Evolutionary conservation across 176 grass and related monocot genomes (phyloP).

Genomic region (Olyra latifolia): DNA sequence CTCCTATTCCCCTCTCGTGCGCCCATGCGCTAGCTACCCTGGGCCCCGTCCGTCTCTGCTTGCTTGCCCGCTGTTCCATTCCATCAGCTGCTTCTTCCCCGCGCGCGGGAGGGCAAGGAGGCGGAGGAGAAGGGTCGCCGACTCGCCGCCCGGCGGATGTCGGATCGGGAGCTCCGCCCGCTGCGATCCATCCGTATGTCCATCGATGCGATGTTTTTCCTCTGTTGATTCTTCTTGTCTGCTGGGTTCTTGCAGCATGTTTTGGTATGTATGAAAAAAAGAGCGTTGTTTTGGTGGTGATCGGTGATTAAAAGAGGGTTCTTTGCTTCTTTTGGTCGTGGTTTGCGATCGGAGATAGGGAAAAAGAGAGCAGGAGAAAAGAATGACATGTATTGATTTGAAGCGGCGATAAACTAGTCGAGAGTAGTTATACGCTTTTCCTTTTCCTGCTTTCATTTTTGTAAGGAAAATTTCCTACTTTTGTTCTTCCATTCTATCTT

Average conservation of each 20-base stretch:
- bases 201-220: not conserved
- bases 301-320: not conserved
- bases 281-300: not conserved
- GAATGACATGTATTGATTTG: not conserved
- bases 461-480: not conserved
- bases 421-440: not conserved
- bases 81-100: not conserved
- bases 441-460: not conserved
- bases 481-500: not conserved
- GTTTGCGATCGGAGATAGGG: not conserved
- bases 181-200: slow-evolving; percentile 64
- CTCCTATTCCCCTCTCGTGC: not conserved
- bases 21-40: not conserved
- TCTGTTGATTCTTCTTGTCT: not conserved
- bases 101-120: not conserved
- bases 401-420: slow-evolving; percentile 21
- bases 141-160: slow-evolving; percentile 36
- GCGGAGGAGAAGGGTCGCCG: not conserved
- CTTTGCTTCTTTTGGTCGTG: not conserved
- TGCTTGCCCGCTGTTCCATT: not conserved
- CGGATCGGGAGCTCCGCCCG: slow-evolving; percentile 38
- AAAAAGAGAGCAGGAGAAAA: not conserved
- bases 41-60: not conserved
- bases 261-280: not conserved
- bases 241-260: not conserved